Base-by-base conservation (phyloP, 2,329 filamentous ascomycete genomes). In the Sphaerulina vaccinii region DNA sequence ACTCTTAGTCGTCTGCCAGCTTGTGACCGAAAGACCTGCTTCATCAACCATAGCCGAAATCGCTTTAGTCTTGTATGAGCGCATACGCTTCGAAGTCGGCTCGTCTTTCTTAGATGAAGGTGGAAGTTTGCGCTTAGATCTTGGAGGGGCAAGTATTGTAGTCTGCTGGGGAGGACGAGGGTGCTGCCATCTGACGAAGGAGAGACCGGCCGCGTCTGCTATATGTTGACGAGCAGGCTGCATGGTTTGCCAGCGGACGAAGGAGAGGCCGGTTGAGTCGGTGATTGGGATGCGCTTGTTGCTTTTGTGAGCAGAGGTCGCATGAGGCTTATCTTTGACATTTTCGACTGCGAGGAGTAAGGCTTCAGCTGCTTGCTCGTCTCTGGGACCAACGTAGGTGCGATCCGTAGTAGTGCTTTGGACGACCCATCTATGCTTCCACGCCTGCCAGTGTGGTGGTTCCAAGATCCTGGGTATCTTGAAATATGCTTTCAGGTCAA, bases 181-280 rank as follows among this genome's bases (percentile, higher is more conserved):
- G 1, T 29, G 24, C 3, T 45, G 19, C 16, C 36, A 11, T 45
- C 27, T 11, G 19, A 37, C 18, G 9, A 46, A 46, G 11, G 21
- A 38, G 6, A 46, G 33, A 16, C 43, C 43, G 6, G 43, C 7
- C 18, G 32, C 18, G 21, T 46, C 33, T 2, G 19, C 13, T 7
- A 46, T 36, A n/a, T n/a, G n/a, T n/a, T n/a, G n/a, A n/a, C n/a
- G n/a, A n/a, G n/a, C n/a, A n/a, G n/a, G n/a, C 19, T 18, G 16
- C n/a, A 16, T 23, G n/a, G 19, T n/a, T 46, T 23, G 32, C 43
- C 33, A 46, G n/a, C 43, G 29, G 19, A 37, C 18, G 9, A 46
- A 46, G 11, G 21, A 38, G 6, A 46, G 33, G n/a, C 43, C 43
- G 6, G 43, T 10, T 27, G 32, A 32, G 21, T 46, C 33, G 4